phyloP scores from a whole-genome alignment of 2,329 filamentous ascomycete species.

The Xylaria sp. region DNA sequence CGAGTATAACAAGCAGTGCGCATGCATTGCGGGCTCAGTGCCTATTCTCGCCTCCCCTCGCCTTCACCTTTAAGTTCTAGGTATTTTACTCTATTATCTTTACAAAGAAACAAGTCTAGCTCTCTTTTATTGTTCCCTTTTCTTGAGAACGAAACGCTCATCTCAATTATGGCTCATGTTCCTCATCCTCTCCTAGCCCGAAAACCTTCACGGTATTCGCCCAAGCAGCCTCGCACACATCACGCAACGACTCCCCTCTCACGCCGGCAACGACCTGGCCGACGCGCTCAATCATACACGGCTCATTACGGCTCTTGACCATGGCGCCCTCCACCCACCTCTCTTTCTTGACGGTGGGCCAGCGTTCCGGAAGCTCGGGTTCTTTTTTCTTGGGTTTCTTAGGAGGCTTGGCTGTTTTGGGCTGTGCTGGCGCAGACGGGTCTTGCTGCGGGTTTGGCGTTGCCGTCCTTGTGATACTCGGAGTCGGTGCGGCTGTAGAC shows the following conservation, averaged over 20 bases:
- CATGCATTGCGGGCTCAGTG: background rate
- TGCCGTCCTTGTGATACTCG: slow-evolving; percentile 20
- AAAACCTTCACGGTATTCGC: slow-evolving; percentile 82
- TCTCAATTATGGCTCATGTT: background rate
- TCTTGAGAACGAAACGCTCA: background rate
- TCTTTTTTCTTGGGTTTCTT: slow-evolving; percentile 63
- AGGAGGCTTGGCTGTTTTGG: slow-evolving; percentile 26
- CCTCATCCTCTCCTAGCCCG: slow-evolving; percentile 60
- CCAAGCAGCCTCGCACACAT: slow-evolving; percentile 87
- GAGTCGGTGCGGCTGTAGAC: slow-evolving; percentile 31
- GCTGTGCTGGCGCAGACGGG: slow-evolving; percentile 21
- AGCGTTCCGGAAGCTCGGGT: slow-evolving; percentile 71
- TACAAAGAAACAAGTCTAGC: background rate
- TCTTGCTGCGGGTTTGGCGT: slow-evolving; percentile 20
- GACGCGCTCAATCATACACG: slow-evolving; percentile 82
- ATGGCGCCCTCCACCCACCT: slow-evolving; percentile 86
- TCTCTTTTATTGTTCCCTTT: background rate
- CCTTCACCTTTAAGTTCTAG: background rate
- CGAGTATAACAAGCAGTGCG: background rate
- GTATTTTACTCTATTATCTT: background rate
- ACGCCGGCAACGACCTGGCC: slow-evolving; percentile 88
- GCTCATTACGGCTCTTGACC: slow-evolving; percentile 95
- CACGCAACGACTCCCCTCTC: slow-evolving; percentile 78
- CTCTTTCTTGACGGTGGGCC: slow-evolving; percentile 92
- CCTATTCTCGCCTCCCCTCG: background rate